phyloP scores from a whole-genome alignment of 2,329 filamentous ascomycete genomes.

The Nemania bipapillata region DNA sequence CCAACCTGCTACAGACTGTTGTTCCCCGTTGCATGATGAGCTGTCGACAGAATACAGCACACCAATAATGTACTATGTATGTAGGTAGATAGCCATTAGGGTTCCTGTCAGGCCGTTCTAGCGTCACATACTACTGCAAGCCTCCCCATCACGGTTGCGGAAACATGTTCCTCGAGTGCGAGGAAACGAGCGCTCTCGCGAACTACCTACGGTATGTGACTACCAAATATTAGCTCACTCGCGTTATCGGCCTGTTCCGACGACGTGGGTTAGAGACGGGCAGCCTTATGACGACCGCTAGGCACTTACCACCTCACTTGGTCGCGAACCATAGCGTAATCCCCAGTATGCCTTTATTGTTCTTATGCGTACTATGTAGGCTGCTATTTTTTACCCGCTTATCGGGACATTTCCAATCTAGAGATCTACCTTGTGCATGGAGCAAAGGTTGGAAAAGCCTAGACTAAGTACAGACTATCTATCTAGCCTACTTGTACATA shows the following conservation, averaged over 20 bases:
- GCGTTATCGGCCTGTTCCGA: background rate
- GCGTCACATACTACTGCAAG: constrained; percentile 23
- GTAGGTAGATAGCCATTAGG: constrained; percentile 13
- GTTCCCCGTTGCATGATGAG: constrained; percentile 3
- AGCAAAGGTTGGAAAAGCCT: background rate
- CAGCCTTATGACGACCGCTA: constrained; percentile 27
- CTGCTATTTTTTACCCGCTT: background rate
- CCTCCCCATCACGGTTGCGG: constrained; percentile 11
- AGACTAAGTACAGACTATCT: background rate
- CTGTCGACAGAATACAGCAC: background rate
- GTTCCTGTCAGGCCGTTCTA: constrained; percentile 23
- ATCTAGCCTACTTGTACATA: no score
- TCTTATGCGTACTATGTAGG: background rate
- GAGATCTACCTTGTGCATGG: background rate
- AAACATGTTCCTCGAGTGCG: constrained; percentile 1
- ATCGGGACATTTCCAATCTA: background rate
- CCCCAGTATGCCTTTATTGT: background rate
- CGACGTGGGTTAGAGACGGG: constrained; percentile 13
- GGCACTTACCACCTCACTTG: constrained; percentile 24
- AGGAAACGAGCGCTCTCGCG: constrained; percentile 1
- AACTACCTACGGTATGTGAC: background rate
- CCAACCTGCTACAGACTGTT: background rate
- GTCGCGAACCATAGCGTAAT: constrained; percentile 13
- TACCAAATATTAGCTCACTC: background rate
- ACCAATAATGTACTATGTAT: no score